Evolutionary conservation across 305 asterid genomes (phyloP).

Genomic region (Solanum hybrid): DNA sequence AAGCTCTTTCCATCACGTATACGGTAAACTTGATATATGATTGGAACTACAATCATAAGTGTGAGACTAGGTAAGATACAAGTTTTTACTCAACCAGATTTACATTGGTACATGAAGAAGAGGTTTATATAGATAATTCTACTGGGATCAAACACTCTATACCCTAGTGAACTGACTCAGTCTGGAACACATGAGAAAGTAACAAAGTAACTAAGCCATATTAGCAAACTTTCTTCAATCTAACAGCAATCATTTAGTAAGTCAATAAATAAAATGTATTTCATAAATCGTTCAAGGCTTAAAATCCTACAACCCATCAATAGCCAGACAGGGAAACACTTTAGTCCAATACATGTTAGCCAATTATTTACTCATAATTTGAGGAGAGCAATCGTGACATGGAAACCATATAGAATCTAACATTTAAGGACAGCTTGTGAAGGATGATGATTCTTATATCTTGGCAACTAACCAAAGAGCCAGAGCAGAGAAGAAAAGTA

Average conservation of each 20-base stretch:
- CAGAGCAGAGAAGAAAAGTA: not conserved
- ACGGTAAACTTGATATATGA: conserved; percentile 81
- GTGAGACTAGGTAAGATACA: not conserved
- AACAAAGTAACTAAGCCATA: not conserved
- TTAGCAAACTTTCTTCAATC: not conserved
- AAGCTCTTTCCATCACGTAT: conserved; percentile 94
- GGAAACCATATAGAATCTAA: not conserved
- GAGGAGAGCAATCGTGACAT: not conserved
- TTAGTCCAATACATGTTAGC: not conserved
- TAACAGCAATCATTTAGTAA: not conserved
- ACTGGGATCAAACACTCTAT: not conserved
- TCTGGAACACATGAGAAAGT: not conserved
- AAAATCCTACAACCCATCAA: not conserved
- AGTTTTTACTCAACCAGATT: not conserved
- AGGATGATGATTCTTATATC: not conserved
- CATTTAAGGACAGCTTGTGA: not conserved
- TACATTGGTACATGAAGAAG: not conserved
- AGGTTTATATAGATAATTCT: not conserved
- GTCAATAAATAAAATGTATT: not conserved
- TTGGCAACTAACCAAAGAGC: not conserved
- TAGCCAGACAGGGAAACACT: not conserved
- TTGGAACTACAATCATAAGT: conserved; percentile 58
- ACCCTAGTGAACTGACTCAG: not conserved
- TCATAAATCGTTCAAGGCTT: not conserved
- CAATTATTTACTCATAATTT: not conserved